Percentiles rank a stretch among this genome's conserved stretches.
phyloP scores from a whole-genome alignment of 768 basidiomycete genomes.

The Phaeotremella skinneri region DNA sequence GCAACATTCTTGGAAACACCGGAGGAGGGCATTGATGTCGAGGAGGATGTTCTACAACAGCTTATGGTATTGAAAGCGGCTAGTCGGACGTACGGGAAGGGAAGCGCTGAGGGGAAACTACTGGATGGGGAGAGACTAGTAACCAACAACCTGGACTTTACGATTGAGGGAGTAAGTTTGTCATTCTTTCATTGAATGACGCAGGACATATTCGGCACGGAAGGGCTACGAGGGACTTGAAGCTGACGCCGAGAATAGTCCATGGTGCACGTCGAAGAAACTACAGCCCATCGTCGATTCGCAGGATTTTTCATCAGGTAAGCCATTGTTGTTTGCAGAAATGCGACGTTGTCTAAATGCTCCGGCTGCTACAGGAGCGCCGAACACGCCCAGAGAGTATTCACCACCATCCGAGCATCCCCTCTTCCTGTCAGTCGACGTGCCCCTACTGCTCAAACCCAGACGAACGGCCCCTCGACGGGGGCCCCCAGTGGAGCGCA shows the following conservation, averaged over 20 bases:
- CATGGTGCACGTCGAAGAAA: slow-evolving; percentile 94
- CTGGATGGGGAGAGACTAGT: slow-evolving; percentile 82
- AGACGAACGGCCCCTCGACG: slow-evolving; percentile 1
- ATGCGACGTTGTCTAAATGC: background rate
- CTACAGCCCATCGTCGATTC: slow-evolving; percentile 86
- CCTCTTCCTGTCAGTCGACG: slow-evolving; percentile 55
- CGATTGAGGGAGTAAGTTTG: slow-evolving; percentile 77
- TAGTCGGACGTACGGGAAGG: slow-evolving; percentile 61
- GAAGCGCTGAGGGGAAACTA: slow-evolving; percentile 56
- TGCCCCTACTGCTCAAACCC: slow-evolving; percentile 1
- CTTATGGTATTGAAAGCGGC: slow-evolving; percentile 95
- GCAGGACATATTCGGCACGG: background rate
- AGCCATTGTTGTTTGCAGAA: background rate
- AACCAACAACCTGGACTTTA: slow-evolving; percentile 92
- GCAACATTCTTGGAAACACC: slow-evolving; percentile 79
- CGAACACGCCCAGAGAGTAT: slow-evolving; percentile 81
- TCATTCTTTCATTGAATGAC: too few relatives aligned
- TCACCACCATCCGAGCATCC: slow-evolving; percentile 67
- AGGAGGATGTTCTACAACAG: slow-evolving; percentile 92
- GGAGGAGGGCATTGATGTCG: slow-evolving; percentile 56
- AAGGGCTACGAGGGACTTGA: background rate
- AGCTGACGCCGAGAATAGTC: slow-evolving; percentile 59
- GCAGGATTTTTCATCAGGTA: slow-evolving; percentile 96
- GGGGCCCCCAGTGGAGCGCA: background rate
- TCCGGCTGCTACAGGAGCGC: slow-evolving; percentile 56